phyloP scores from a whole-genome alignment of 176 grass and related monocot species.

The Calamus simplicifolius region DNA sequence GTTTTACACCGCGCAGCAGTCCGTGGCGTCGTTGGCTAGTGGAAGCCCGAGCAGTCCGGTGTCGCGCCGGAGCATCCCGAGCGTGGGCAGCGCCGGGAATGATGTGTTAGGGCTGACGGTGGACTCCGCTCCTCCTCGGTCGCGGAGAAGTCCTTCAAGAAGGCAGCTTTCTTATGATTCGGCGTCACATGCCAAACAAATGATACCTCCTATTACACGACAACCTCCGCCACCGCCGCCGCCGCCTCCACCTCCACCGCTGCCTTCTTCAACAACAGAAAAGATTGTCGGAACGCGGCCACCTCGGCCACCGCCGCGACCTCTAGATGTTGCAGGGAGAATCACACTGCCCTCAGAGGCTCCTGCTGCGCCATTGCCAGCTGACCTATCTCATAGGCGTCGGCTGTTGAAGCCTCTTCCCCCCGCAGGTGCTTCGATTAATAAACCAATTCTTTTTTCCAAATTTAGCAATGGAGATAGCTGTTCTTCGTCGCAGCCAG shows the following conservation, averaged over 20 bases:
- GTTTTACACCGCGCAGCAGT: constrained; percentile 43
- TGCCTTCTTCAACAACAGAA: neutral
- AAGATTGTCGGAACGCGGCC: no score
- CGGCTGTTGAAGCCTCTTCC: neutral
- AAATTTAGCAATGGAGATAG: no score
- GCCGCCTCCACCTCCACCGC: neutral
- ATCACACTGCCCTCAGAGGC: neutral
- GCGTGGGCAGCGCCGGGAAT: constrained; percentile 56
- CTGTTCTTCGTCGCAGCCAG: no score
- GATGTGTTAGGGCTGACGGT: constrained; percentile 11
- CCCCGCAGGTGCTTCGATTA: neutral
- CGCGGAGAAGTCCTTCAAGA: constrained; percentile 60
- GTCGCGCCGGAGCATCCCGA: constrained; percentile 76
- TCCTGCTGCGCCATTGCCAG: neutral
- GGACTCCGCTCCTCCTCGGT: constrained; percentile 31
- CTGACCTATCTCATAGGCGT: neutral
- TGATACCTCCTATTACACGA: constrained; percentile 28
- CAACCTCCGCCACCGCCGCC: constrained; percentile 22
- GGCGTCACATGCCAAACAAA: constrained; percentile 62
- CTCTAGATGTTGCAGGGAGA: neutral
- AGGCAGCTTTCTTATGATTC: constrained; percentile 63
- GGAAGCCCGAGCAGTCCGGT: constrained; percentile 60
- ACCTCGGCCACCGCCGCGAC: neutral
- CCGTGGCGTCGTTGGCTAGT: constrained; percentile 34
- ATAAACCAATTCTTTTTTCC: no score